phyloP scores from a whole-genome alignment of 2,329 filamentous ascomycete species.

The Emydomyces testavorans region DNA sequence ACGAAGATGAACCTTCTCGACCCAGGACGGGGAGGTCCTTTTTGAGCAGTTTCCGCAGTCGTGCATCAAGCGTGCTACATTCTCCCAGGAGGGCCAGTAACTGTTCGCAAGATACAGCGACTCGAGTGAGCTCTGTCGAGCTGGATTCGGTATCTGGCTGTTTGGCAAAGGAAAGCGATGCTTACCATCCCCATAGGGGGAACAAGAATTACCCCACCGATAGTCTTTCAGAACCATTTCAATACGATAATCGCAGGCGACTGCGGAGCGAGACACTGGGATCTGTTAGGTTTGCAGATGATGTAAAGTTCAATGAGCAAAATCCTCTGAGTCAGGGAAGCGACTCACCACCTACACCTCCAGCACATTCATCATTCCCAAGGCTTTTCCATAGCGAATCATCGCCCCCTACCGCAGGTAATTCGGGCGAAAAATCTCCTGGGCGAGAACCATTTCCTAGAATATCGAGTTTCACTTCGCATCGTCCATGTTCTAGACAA shows the following conservation, averaged over 20 bases:
- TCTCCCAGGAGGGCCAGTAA: not conserved
- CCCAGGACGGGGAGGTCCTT: slow-evolving; percentile 27
- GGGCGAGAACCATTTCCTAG: slow-evolving; percentile 8
- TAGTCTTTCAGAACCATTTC: slow-evolving; percentile 3
- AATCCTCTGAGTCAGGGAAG: slow-evolving; percentile 13
- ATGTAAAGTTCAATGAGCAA: slow-evolving; percentile 15
- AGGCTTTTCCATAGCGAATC: slow-evolving; percentile 57
- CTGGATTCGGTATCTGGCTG: not conserved
- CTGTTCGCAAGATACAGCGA: not conserved
- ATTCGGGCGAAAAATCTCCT: not conserved
- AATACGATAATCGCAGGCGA: slow-evolving; percentile 8
- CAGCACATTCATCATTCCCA: slow-evolving; percentile 61
- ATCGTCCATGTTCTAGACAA: slow-evolving; percentile 19
- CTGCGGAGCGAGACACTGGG: slow-evolving; percentile 32
- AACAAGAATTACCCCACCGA: not conserved
- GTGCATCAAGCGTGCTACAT: slow-evolving; percentile 25
- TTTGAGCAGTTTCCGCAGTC: slow-evolving; percentile 30
- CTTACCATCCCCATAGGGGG: slow-evolving; percentile 2
- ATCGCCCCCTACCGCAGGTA: slow-evolving; percentile 10
- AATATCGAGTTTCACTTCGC: slow-evolving; percentile 8
- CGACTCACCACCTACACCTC: slow-evolving; percentile 22
- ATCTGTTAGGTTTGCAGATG: slow-evolving; percentile 16
- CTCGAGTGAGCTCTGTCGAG: slow-evolving; percentile 1
- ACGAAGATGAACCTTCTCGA: slow-evolving; percentile 37
- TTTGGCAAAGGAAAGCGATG: not conserved